phyloP scores from a whole-genome alignment of 345 rosid species.

The Aquilaria sinensis region DNA sequence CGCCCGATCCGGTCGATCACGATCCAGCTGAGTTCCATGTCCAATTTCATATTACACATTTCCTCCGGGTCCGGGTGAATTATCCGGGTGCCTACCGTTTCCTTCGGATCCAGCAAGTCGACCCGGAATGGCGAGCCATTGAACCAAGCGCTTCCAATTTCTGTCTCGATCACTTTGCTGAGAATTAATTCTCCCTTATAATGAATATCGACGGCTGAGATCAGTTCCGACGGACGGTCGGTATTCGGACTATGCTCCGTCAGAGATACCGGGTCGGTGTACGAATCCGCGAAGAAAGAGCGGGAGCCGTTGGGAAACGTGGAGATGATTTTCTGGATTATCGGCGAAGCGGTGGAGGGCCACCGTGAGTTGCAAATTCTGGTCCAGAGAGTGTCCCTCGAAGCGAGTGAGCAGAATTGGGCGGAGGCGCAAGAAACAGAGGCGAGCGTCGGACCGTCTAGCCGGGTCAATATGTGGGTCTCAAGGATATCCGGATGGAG shows the following conservation, averaged over 20 bases:
- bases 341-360: slow-evolving; percentile 59
- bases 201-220: slow-evolving; percentile 67
- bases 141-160: slow-evolving; percentile 62
- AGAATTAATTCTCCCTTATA: slow-evolving; percentile 36
- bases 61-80: slow-evolving; percentile 31
- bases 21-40: slow-evolving; percentile 68
- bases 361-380: slow-evolving; percentile 49
- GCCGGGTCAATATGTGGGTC: slow-evolving; percentile 55
- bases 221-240: slow-evolving; percentile 25
- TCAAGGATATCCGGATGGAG: slow-evolving; percentile 53
- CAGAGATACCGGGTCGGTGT: slow-evolving; percentile 4
- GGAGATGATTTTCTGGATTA: slow-evolving; percentile 29
- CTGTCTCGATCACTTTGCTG: slow-evolving; percentile 48
- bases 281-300: slow-evolving; percentile 67
- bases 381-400: slow-evolving; percentile 45
- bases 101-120: slow-evolving; percentile 61
- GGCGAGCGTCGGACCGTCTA: slow-evolving; percentile 65
- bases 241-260: slow-evolving; percentile 9
- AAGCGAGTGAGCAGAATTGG: slow-evolving; percentile 42
- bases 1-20: slow-evolving; percentile 45
- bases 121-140: slow-evolving; percentile 62
- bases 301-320: slow-evolving; percentile 43
- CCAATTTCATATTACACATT: slow-evolving; percentile 30
- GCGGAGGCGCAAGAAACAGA: slow-evolving; percentile 50
- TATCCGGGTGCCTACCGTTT: slow-evolving; percentile 44